phyloP scores from a whole-genome alignment of 164 flowering plant species.

The Cinnamomum chago region DNA sequence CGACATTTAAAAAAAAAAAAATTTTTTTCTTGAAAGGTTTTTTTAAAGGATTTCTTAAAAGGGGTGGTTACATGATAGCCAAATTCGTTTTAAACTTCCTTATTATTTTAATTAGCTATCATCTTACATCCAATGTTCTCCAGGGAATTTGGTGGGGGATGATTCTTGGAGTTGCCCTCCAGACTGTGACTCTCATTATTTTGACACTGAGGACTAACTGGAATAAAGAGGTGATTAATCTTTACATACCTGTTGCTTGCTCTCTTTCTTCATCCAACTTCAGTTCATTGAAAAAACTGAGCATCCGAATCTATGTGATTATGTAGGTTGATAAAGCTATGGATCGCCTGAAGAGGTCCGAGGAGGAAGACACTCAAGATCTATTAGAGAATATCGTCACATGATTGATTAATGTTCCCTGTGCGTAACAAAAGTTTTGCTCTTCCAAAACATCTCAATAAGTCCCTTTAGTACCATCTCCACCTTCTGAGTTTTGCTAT shows the following conservation, averaged over 20 bases:
- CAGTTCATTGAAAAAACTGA: not conserved
- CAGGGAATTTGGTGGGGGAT: conserved; percentile 89
- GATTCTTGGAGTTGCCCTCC: conserved; percentile 58
- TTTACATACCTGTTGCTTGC: not conserved
- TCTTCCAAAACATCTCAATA: not conserved
- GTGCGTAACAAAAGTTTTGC: not conserved
- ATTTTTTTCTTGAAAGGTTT: too few species aligned
- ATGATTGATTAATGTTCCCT: not conserved
- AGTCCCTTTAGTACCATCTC: too few species aligned
- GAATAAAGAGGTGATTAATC: conserved; percentile 44
- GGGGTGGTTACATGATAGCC: too few species aligned
- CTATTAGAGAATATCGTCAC: not conserved
- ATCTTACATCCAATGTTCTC: not conserved
- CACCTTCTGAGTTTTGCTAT: too few species aligned
- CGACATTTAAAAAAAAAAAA: too few species aligned
- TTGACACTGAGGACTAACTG: conserved; percentile 67
- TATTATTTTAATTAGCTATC: too few species aligned
- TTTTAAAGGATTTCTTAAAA: too few species aligned
- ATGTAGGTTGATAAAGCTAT: conserved; percentile 49
- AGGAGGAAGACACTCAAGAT: conserved; percentile 26
- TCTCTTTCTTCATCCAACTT: not conserved
- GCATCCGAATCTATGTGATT: not conserved
- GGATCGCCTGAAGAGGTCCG: conserved; percentile 36
- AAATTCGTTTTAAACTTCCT: too few species aligned
- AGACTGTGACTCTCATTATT: conserved; percentile 48